Evolutionary conservation across 257 asterid genomes (phyloP).

Genomic region (Penstemon newberryi): DNA sequence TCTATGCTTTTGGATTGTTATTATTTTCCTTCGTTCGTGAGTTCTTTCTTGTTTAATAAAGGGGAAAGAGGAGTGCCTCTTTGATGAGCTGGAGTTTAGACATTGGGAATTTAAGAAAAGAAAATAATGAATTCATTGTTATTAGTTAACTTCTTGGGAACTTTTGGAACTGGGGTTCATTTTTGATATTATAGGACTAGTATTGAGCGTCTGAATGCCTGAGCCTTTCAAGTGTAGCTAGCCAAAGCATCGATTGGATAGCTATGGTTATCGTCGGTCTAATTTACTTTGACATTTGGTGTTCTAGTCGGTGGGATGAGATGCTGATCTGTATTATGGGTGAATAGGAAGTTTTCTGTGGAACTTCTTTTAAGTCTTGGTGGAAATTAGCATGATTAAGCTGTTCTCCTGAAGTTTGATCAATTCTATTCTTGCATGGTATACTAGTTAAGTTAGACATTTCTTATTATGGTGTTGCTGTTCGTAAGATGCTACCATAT

Average conservation of each 20-base stretch:
- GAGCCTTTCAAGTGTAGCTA: not conserved
- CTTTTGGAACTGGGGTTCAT: not conserved
- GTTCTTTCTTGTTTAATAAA: not conserved
- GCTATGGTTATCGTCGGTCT: not conserved
- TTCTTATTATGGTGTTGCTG: too few relatives aligned
- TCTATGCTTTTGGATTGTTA: not conserved
- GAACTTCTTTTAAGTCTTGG: too few relatives aligned
- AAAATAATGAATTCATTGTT: not conserved
- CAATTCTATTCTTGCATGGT: too few relatives aligned
- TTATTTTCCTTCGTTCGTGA: not conserved
- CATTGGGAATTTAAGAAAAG: constrained; percentile 2
- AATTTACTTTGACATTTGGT: not conserved
- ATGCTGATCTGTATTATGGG: not conserved
- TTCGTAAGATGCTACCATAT: constrained; percentile 2
- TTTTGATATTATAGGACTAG: not conserved
- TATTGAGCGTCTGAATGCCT: not conserved
- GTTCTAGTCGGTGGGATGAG: not conserved
- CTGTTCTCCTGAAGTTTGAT: too few relatives aligned
- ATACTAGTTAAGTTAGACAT: too few relatives aligned
- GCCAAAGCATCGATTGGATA: not conserved
- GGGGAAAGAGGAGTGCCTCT: not conserved
- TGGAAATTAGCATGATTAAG: too few relatives aligned
- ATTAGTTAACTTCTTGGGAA: not conserved
- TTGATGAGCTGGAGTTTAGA: constrained; percentile 1
- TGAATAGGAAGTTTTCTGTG: too few relatives aligned